Percentiles rank a stretch among this genome's conserved stretches.
These are phyloP conservation scores for Phylloporus sp. DNA, from an alignment of 768 basidiomycete genomes.

Conservation along the genomic window DNA sequence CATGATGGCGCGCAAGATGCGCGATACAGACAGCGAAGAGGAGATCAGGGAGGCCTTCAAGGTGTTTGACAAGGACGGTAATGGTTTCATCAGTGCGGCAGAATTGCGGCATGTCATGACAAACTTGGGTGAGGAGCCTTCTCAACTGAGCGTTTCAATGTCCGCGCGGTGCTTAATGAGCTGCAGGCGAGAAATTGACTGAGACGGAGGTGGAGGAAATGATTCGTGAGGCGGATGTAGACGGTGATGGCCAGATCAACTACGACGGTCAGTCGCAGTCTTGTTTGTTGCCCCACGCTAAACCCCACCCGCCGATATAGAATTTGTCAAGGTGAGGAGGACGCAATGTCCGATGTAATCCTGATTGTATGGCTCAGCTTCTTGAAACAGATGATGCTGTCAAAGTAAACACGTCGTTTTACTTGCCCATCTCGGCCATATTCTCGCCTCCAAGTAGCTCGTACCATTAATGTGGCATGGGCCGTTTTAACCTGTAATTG, in stretches of 20 bases:
- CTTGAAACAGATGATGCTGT: slow-evolving; percentile 62
- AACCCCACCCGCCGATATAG: slow-evolving; percentile 32
- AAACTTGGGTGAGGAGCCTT: slow-evolving; percentile 60
- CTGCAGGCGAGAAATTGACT: slow-evolving; percentile 76
- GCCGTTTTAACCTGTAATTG: slow-evolving; percentile 8
- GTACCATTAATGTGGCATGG: neutral
- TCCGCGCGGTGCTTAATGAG: slow-evolving; percentile 3
- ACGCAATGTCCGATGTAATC: neutral
- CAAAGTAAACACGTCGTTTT: slow-evolving; percentile 44
- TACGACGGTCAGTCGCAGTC: slow-evolving; percentile 57
- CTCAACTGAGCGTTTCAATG: neutral
- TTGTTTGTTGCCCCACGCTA: neutral
- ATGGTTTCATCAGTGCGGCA: slow-evolving; percentile 81
- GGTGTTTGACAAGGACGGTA: slow-evolving; percentile 95
- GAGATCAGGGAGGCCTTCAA: slow-evolving; percentile 97
- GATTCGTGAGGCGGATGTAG: slow-evolving; percentile 94
- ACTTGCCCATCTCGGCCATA: slow-evolving; percentile 14
- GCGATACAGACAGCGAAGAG: slow-evolving; percentile 88
- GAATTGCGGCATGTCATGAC: slow-evolving; percentile 93
- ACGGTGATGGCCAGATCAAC: slow-evolving; percentile 93
- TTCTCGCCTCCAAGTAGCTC: slow-evolving; percentile 1
- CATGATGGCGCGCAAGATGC: slow-evolving; percentile 87
- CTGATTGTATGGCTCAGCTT: slow-evolving; percentile 8
- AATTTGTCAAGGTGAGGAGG: slow-evolving; percentile 66
- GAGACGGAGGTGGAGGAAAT: slow-evolving; percentile 91